Evolutionary conservation across 1,284 basidiomycete species (phyloP).

Genomic region (Cutaneotrichosporon cyanovorans): DNA sequence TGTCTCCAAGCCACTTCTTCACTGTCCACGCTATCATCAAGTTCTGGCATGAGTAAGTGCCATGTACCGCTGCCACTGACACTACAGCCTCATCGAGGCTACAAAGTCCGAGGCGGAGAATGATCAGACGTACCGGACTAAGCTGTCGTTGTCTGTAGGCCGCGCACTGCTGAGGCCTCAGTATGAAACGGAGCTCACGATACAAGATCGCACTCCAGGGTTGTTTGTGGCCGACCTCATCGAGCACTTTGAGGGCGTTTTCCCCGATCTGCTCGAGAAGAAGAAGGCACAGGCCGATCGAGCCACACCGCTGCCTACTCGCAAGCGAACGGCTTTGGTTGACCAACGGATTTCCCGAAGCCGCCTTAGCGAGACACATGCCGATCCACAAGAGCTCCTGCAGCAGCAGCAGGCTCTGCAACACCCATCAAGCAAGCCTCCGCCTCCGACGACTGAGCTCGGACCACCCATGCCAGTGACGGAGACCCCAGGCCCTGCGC

Average conservation of each 20-base stretch:
- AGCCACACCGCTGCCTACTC: slow-evolving; percentile 55
- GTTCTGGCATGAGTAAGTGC: slow-evolving; percentile 64
- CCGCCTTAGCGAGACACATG: slow-evolving; percentile 46
- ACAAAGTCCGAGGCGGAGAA: slow-evolving; percentile 58
- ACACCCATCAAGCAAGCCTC: too few relatives aligned
- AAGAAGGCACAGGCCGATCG: slow-evolving; percentile 81
- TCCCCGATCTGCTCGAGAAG: slow-evolving; percentile 70
- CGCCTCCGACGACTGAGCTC: too few relatives aligned
- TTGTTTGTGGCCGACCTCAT: slow-evolving; percentile 78
- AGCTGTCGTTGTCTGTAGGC: slow-evolving; percentile 77
- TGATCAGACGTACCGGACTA: slow-evolving; percentile 70
- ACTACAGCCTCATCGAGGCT: slow-evolving; percentile 57
- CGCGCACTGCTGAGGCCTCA: slow-evolving; percentile 76
- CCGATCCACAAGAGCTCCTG: slow-evolving; percentile 47
- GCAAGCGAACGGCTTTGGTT: slow-evolving; percentile 79
- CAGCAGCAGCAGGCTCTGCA: slow-evolving; percentile 37
- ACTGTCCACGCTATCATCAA: slow-evolving; percentile 71
- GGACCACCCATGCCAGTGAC: background rate
- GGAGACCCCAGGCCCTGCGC: slow-evolving; percentile 48
- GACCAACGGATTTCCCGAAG: slow-evolving; percentile 70
- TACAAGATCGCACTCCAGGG: slow-evolving; percentile 74
- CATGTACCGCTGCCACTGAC: background rate
- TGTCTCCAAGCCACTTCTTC: slow-evolving; percentile 73
- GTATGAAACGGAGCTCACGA: slow-evolving; percentile 68
- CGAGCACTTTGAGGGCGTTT: slow-evolving; percentile 63